Evolutionary conservation across 306 rosid species (phyloP).

Genomic region (Sechiopsis laciniata): DNA sequence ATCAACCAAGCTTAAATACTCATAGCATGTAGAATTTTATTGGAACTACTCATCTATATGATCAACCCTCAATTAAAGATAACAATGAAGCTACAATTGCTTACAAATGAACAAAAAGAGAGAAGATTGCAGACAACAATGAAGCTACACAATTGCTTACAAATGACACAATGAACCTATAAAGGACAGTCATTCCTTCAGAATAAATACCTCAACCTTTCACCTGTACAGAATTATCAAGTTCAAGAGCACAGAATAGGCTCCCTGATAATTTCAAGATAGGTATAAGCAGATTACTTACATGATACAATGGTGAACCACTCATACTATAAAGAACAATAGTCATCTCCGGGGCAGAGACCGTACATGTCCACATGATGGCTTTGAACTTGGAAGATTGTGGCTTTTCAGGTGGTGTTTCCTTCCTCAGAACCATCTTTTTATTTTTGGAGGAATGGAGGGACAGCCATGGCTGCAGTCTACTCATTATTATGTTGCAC

Average conservation of each 20-base stretch:
- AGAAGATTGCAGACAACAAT: background rate
- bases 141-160: background rate
- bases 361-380: slow-evolving; percentile 92
- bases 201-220: slow-evolving; percentile 5
- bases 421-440: slow-evolving; percentile 64
- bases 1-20: background rate
- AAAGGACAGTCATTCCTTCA: background rate
- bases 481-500: slow-evolving; percentile 76
- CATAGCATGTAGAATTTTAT: background rate
- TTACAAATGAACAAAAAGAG: background rate
- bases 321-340: slow-evolving; percentile 59
- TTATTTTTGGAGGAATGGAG: slow-evolving; percentile 62
- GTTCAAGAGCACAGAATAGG: slow-evolving; percentile 18
- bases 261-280: slow-evolving; percentile 17
- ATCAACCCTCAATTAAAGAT: background rate
- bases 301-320: slow-evolving; percentile 80
- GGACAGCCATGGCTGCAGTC: slow-evolving; percentile 77
- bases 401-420: slow-evolving; percentile 45
- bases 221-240: background rate
- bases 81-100: background rate
- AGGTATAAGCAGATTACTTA: slow-evolving; percentile 38
- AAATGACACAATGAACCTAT: background rate
- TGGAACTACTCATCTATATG: background rate
- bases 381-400: slow-evolving; percentile 52
- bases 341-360: slow-evolving; percentile 99